Evolutionary conservation across 805 yeast species (phyloP).

Genomic region (Danielia reshetovae): DNA sequence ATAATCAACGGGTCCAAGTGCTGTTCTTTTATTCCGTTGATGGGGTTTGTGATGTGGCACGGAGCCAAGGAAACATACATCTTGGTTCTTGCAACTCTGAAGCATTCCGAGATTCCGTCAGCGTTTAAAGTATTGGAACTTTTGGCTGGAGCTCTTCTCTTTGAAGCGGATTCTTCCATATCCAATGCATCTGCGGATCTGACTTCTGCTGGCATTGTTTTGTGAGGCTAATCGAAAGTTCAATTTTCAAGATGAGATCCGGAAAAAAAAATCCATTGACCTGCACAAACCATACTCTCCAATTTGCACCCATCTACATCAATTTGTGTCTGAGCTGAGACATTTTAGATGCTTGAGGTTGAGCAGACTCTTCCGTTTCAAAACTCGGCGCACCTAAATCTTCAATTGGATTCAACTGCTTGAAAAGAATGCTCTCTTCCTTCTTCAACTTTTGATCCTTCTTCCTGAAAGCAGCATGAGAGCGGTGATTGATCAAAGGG

Average conservation of each 20-base stretch:
- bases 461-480: slow-evolving; percentile 20
- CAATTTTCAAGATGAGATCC: slow-evolving; percentile 11
- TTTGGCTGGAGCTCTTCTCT: slow-evolving; percentile 13
- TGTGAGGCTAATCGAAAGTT: neutral
- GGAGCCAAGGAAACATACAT: slow-evolving; percentile 91
- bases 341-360: slow-evolving; percentile 7
- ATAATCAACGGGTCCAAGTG: slow-evolving; percentile 88
- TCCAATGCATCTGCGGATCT: slow-evolving; percentile 3
- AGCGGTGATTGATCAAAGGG: slow-evolving; percentile 4
- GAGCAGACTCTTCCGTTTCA: no score
- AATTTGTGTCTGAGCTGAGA: slow-evolving; percentile 12
- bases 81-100: slow-evolving; percentile 54
- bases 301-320: slow-evolving; percentile 2
- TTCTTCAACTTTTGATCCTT: slow-evolving; percentile 36
- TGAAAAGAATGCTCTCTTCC: slow-evolving; percentile 37
- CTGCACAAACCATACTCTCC: slow-evolving; percentile 5
- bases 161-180: slow-evolving; percentile 1
- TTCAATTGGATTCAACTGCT: no score
- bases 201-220: slow-evolving; percentile 10
- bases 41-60: slow-evolving; percentile 59
- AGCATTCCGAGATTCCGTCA: slow-evolving; percentile 63
- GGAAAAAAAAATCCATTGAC: slow-evolving; percentile 10
- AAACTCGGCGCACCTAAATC: no score
- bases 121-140: slow-evolving; percentile 35
- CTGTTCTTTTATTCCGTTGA: slow-evolving; percentile 78